Conservation (phyloP, 192 early-diverging fungal species). For the Backusella westeae region DNA sequence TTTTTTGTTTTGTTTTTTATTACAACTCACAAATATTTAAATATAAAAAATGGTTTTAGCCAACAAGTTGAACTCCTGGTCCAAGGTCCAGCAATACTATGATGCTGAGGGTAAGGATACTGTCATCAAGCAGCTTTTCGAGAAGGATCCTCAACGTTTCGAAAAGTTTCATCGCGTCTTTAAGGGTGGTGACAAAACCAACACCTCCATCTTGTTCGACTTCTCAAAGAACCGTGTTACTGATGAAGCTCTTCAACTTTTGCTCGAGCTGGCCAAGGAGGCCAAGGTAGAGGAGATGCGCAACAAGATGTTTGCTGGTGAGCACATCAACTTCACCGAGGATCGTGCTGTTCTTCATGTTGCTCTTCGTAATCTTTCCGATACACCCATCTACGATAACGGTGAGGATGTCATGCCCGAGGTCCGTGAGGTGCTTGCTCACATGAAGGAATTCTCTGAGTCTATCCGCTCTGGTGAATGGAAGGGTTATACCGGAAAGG, state of each 20-base stretch:
- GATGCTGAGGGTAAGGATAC: conserved; percentile 70
- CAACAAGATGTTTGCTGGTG: conserved; percentile 92
- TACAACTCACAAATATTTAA: not conserved
- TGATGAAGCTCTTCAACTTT: conserved; percentile 74
- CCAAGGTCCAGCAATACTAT: conserved; percentile 88
- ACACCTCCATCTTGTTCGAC: conserved; percentile 81
- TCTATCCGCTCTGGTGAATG: conserved; percentile 85
- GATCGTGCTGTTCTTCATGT: conserved; percentile 94
- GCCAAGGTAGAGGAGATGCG: conserved; percentile 86
- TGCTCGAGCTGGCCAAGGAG: conserved; percentile 82
- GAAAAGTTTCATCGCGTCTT: conserved; percentile 74
- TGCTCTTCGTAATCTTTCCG: conserved; percentile 87
- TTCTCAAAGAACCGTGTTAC: conserved; percentile 95
- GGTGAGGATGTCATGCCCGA: conserved; percentile 95
- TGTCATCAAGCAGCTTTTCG: conserved; percentile 81
- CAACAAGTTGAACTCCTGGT: conserved; percentile 79
- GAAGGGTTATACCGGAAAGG: conserved; percentile 95
- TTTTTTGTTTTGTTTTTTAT: not conserved
- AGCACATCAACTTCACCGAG: conserved; percentile 97
- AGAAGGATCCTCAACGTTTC: conserved; percentile 75
- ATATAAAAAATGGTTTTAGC: conserved; percentile 61
- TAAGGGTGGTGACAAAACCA: conserved; percentile 50
- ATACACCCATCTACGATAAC: conserved; percentile 80
- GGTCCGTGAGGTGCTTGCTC: conserved; percentile 90
- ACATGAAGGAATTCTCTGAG: conserved; percentile 86